Evolutionary conservation across 352 stramenopile genomes (phyloP).

Genomic region (Pythium sukuiense): DNA sequence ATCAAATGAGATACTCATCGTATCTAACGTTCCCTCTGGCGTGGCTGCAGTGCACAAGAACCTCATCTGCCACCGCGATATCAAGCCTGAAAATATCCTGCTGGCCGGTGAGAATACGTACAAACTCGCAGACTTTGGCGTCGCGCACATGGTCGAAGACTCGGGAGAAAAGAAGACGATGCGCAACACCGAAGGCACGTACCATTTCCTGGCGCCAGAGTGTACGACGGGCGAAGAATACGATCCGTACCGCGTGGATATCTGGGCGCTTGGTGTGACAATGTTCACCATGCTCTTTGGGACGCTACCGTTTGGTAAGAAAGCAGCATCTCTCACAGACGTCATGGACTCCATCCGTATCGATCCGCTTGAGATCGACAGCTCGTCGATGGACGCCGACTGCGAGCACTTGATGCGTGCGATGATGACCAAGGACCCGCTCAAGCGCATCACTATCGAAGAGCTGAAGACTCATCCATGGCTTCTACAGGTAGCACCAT

Average conservation of each 20-base stretch:
- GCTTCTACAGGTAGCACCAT: constrained; percentile 24
- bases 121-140: constrained; percentile 81
- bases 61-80: constrained; percentile 83
- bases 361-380: constrained; percentile 44
- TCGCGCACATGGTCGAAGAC: constrained; percentile 74
- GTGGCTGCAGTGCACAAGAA: constrained; percentile 59
- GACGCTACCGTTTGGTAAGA: constrained; percentile 66
- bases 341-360: constrained; percentile 77
- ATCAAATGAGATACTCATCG: too few relatives aligned
- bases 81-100: constrained; percentile 89
- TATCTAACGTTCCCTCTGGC: constrained; percentile 1
- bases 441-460: constrained; percentile 47
- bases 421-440: constrained; percentile 65
- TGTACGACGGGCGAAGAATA: constrained; percentile 76
- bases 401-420: constrained; percentile 43
- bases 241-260: constrained; percentile 76
- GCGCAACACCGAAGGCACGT: constrained; percentile 84
- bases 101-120: constrained; percentile 52
- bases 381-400: constrained; percentile 35
- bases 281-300: constrained; percentile 73
- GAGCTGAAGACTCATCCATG: constrained; percentile 59
- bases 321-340: constrained; percentile 48
- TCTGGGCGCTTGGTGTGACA: constrained; percentile 83
- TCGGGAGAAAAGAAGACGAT: constrained; percentile 54
- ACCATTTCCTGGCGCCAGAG: constrained; percentile 84